Evolutionary conservation across 2,329 filamentous ascomycete species (phyloP).

Genomic region (Reticulascus tulasneorum): DNA sequence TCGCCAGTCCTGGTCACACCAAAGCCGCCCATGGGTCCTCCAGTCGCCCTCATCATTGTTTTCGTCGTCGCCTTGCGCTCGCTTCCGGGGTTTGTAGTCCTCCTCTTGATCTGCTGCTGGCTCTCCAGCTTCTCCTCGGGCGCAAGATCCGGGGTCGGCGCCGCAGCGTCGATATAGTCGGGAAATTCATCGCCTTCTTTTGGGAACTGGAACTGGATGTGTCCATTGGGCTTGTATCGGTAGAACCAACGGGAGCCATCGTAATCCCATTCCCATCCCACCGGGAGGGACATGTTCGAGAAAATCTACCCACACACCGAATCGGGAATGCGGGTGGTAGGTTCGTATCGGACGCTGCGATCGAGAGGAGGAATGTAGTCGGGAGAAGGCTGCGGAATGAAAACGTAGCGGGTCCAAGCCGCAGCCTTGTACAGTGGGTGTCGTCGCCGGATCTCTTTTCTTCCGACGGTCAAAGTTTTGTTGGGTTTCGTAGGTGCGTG

Average conservation of each 20-base stretch:
- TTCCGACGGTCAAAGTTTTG: too few species aligned
- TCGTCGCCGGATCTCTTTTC: too few species aligned
- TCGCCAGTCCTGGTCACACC: conserved; percentile 13
- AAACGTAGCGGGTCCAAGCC: too few species aligned
- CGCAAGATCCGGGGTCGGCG: conserved; percentile 34
- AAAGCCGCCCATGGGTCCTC: conserved; percentile 15
- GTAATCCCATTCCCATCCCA: conserved; percentile 55
- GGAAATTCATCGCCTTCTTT: conserved; percentile 56
- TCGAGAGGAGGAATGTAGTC: too few species aligned
- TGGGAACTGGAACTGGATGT: conserved; percentile 54
- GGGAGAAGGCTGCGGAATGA: too few species aligned
- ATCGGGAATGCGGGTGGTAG: too few species aligned
- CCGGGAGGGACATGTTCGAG: conserved; percentile 41
- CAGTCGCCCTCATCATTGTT: conserved; percentile 15
- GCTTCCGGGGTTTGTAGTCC: conserved; percentile 17
- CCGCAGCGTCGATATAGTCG: conserved; percentile 37
- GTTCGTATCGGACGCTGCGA: too few species aligned
- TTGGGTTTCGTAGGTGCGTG: too few species aligned
- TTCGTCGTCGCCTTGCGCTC: conserved; percentile 2
- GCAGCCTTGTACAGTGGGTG: too few species aligned
- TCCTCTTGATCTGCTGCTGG: conserved; percentile 43
- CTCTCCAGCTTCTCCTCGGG: conserved; percentile 52
- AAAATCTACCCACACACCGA: too few species aligned
- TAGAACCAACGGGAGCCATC: conserved; percentile 57
- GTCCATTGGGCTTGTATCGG: conserved; percentile 49